Base-by-base conservation (phyloP, 345 rosid species). In the Euphorbia tirucalli region DNA sequence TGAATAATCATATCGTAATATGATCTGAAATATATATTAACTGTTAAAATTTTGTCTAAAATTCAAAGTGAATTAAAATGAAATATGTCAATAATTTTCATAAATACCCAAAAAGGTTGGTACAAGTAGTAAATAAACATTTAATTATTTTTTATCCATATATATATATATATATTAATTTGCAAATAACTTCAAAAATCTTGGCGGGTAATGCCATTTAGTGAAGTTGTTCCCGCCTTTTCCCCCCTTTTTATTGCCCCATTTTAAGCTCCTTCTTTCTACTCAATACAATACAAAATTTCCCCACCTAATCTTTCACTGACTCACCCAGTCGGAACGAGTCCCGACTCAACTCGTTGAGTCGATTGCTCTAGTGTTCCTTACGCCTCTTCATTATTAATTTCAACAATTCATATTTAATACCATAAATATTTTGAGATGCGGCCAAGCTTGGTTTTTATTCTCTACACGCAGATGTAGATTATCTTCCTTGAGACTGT, bases 181-280 rank as follows among this genome's bases (percentile, higher is more conserved):
- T 43, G 68, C 14, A n/a, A 66, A 49, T 48, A 48, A 48, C 70
- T 44, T 70, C 18, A 14, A 70, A 69, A 70, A 43, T 44, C 9
- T 59, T 59, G 65, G 65, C 73, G 66, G 73, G 65, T 43, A 58
- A 70, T 59, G 32, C 4, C 15, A 56, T 37, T 69, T 15, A 37
- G 52, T 35, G 65, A 69, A 58, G 72, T 39, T 4, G 22, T 69
- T 59, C 72, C 65, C 55, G 64, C n/a, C n/a, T n/a, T n/a, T n/a
- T n/a, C n/a, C n/a, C n/a, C n/a, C 72, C 61, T 8, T 35, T 50
- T 39, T 69, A 6, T 37, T 57, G 7, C 7, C 55, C 19, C 61
- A 10, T 35, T 68, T 25, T 41, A 15, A 21, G 52, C 22, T 24
- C 4, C 6, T 39, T 16, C 9, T n/a, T 24, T 22, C 24, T 7